Base-by-base conservation (phyloP, 768 basidiomycete species). In the Cystobasidium tubakii region DNA sequence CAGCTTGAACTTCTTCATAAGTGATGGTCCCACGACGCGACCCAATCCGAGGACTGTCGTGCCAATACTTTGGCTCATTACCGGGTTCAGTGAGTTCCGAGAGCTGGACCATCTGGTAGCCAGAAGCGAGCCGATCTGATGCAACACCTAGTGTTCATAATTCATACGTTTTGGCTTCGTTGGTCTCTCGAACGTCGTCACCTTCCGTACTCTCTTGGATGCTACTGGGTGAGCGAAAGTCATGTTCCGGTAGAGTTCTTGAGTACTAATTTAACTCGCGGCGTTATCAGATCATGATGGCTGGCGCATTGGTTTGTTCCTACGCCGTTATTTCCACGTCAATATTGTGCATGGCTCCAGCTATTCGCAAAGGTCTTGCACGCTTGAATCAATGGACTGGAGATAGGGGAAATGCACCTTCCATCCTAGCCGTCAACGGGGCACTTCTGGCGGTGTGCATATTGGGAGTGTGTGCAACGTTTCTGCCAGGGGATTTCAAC, bases 211-310 rank as follows among this genome's bases (percentile, higher is more conserved):
- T 12, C 10, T 13, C 33, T 67, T 10, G 66, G 66, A 2, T 27
- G n/a, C 9, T 67, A 33, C 29, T 67, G 66, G 66, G 66, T 67
- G 66, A 43, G 66, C 53, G 10, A 50, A 17, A n/a, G 42, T n/a
- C 12, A 12, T 15, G 66, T 12, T 9, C 21, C 4, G 29, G 3
- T 12, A 25, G 10, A 9, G 46, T 10, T 12, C 29, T 34, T 21
- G 31, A 42, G 10, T 23, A 43, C 23, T 39, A 15, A 39, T 6
- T n/a, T 6, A 39, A 15, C 39, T 39, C 39, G 6, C 15, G 39
- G 6, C 7, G 7, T 39, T 39, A 15, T 39, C 57, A 62, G 57
- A 2, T 31, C 25, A 33, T 39, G 31, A 62, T 62, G 17, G 17
- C 29, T 23, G 4, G 7, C 25, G 13, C 13, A 13, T 23, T 62